Percentiles rank a stretch among this genome's conserved stretches.
These are phyloP conservation scores for Polyporus tsugae DNA, from an alignment of 1,284 basidiomycete genomes.

Conservation along the genomic window DNA sequence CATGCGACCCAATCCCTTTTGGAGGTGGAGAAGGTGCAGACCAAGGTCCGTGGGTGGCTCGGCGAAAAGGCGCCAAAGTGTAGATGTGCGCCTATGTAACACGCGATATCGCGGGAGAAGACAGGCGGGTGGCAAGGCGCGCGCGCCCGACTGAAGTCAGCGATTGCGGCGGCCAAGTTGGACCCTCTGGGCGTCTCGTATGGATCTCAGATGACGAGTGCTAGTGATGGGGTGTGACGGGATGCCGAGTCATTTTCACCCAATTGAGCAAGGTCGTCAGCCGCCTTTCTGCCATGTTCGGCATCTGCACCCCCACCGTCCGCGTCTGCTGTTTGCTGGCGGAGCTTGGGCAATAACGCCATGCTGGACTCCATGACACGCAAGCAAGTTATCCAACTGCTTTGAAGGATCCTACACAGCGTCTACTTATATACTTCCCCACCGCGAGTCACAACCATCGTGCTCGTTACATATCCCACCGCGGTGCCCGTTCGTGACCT, in stretches of 20 bases:
- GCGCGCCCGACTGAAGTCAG: constrained; percentile 7
- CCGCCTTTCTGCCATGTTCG: background rate
- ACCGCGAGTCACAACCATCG: background rate
- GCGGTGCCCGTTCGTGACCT: background rate
- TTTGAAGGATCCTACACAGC: too few relatives aligned
- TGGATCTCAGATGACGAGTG: constrained; percentile 5
- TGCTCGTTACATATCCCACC: background rate
- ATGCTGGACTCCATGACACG: background rate
- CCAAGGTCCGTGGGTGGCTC: too few relatives aligned
- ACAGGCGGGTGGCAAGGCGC: background rate
- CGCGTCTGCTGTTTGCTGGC: too few relatives aligned
- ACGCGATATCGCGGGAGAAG: background rate
- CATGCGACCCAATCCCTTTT: background rate
- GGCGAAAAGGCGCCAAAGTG: background rate
- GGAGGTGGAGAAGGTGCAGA: background rate
- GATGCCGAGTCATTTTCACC: background rate
- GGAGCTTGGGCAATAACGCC: background rate
- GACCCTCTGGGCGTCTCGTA: background rate
- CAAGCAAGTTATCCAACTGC: background rate
- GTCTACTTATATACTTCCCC: background rate
- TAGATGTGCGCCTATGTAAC: background rate
- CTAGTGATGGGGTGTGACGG: constrained; percentile 12
- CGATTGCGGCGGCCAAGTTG: constrained; percentile 9
- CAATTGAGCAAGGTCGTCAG: background rate
- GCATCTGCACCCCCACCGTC: background rate